Conservation (phyloP, 2,329 filamentous ascomycete genomes). For the Metarhizium robertsii region DNA sequence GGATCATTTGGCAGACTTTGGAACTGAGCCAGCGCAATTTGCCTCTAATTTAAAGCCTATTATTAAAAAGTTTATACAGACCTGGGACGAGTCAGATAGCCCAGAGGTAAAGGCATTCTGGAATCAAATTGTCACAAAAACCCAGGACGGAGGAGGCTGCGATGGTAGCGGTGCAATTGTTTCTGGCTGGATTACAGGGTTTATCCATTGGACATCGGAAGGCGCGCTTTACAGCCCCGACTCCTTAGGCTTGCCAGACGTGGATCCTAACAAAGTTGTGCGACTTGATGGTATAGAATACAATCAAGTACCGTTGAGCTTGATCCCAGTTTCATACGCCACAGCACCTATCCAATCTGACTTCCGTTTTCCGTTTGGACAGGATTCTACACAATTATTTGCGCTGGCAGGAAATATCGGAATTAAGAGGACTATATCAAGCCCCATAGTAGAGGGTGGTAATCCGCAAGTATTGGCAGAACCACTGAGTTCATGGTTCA, state of each 20-base stretch:
- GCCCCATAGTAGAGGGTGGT: background rate
- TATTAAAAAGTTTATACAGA: conserved; percentile 31
- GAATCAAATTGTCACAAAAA: conserved; percentile 28
- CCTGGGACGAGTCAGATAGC: conserved; percentile 30
- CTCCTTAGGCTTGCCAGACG: too few species aligned
- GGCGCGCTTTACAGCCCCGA: conserved; percentile 15
- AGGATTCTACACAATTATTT: conserved; percentile 22
- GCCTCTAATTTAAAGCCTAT: conserved; percentile 32
- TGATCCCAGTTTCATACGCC: conserved; percentile 29
- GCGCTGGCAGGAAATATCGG: conserved; percentile 30
- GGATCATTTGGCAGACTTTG: conserved; percentile 32
- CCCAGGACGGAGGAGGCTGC: conserved; percentile 7
- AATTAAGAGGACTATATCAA: conserved; percentile 16
- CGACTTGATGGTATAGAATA: conserved; percentile 22
- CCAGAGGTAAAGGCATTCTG: conserved; percentile 30
- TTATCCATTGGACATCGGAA: conserved; percentile 32
- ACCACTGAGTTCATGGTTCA: conserved; percentile 30
- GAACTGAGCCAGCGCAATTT: conserved; percentile 30
- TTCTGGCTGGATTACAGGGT: conserved; percentile 39
- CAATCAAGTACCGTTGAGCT: conserved; percentile 11
- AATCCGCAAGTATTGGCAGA: conserved; percentile 16
- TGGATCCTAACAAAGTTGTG: conserved; percentile 3
- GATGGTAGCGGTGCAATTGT: conserved; percentile 25
- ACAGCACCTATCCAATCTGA: conserved; percentile 23
- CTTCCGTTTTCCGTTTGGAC: too few species aligned